Percentiles rank a stretch among this genome's conserved stretches.
phyloP scores from a whole-genome alignment of 169 alveolate species.

The Besnoitia besnoiti region DNA sequence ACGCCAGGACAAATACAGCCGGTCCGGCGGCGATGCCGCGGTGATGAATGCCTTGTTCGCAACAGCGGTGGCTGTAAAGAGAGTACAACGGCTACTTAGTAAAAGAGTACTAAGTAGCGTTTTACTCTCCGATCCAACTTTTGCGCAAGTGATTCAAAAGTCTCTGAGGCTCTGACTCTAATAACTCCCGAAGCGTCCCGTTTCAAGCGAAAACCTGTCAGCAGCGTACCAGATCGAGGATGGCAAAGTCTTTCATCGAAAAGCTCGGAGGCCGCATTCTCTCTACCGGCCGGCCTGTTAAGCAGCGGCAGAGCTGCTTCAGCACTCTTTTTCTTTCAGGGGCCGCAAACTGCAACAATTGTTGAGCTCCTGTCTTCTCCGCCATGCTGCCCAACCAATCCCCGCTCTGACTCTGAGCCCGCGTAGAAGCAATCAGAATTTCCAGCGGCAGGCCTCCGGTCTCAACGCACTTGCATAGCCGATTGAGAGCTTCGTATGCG shows the following conservation, averaged over 20 bases:
- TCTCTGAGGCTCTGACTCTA: neutral
- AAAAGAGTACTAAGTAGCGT: too few relatives aligned
- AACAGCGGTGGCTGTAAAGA: too few relatives aligned
- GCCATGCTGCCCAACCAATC: neutral
- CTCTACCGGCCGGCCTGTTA: conserved; percentile 6
- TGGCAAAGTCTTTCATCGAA: neutral
- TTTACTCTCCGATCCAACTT: neutral
- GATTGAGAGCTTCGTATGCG: neutral
- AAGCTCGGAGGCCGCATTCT: conserved; percentile 22
- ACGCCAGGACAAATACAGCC: too few relatives aligned
- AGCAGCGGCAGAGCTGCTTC: conserved; percentile 3
- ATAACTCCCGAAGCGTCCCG: neutral
- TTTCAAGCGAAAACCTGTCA: neutral
- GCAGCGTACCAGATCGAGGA: neutral
- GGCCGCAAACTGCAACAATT: neutral
- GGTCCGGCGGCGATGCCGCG: too few relatives aligned
- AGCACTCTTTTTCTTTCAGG: neutral
- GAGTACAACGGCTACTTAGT: too few relatives aligned
- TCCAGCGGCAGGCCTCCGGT: neutral
- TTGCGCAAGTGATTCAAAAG: neutral
- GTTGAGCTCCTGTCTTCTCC: neutral
- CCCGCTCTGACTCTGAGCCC: neutral
- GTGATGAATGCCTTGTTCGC: too few relatives aligned
- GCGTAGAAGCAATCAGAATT: neutral
- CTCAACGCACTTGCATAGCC: neutral